Evolutionary conservation across 441 rosid species (phyloP), one percentile per base, ranked within the genome.

Genomic region (Erodium chrysanthum): DNA sequence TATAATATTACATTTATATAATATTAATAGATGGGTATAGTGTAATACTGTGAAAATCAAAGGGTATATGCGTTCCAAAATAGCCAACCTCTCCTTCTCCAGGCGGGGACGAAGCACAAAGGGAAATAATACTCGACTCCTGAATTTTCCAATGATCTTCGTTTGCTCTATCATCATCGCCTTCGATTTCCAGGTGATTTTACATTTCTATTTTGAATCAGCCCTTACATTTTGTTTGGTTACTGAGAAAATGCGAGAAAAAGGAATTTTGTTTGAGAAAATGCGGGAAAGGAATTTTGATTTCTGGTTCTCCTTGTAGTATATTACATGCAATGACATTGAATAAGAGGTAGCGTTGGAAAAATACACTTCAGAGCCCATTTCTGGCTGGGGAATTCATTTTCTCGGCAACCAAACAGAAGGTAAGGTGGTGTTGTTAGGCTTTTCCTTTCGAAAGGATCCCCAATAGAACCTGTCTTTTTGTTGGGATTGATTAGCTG

Each of bases 331-430:
- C 17, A 1, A 52, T 17, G 59, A 5, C 22, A 52, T 17, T 48
- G 54, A n/a, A 4, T n/a, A 46, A 4, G 52, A 12, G 2, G n/a
- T 12, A 5, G 14, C 4, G 3, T 0, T 12, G 5, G 15, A 5
- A 5, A 48, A 12, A 12, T 12, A 4, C 54, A n/a, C 14, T 15
- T 52, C 21, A 52, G 59, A 52, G 1, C 59, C 22, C 5, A 4
- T 52, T 52, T 52, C 7, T 52, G 59, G 37, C 37, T n/a, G 59
- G 22, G 20, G 20, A 17, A 52, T 52, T 52, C 22, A 52, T 14
- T 52, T 52, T 52, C 59, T 52, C 23, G 17, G 59, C 6, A 52
- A 52, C 59, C 59, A 52, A 52, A 52, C 22, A 52, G 59, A 17
- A 17, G n/a, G 22, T 52, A 52, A 52, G 59, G 59, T 48, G 15